Evolutionary conservation across 352 stramenopile species (phyloP).

Genomic region (Phytopythium vexans): DNA sequence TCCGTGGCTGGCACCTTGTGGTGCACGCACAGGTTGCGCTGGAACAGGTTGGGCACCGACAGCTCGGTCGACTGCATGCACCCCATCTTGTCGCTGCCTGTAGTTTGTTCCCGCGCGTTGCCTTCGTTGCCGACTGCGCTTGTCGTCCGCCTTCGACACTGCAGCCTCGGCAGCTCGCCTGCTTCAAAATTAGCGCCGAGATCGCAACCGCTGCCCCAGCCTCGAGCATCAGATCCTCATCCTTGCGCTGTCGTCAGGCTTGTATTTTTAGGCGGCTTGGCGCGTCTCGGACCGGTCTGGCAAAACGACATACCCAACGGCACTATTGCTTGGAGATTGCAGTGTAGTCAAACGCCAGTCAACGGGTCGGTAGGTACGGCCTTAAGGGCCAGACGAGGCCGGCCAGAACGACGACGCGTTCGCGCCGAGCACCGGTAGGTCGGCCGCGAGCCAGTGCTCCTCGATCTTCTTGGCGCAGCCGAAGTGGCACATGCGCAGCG

Average conservation of each 20-base stretch:
- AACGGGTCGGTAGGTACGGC: background rate
- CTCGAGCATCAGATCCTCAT: no score
- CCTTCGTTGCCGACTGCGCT: no score
- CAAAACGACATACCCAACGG: no score
- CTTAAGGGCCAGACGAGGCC: background rate
- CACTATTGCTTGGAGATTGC: no score
- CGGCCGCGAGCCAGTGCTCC: constrained; percentile 18
- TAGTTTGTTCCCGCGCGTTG: background rate
- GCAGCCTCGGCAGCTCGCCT: no score
- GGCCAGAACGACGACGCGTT: constrained; percentile 65
- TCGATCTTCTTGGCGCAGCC: constrained; percentile 64
- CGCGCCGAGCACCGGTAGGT: constrained; percentile 44
- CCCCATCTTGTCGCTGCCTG: constrained; percentile 32
- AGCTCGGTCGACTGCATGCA: constrained; percentile 56
- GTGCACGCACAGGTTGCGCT: constrained; percentile 76
- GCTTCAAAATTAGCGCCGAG: no score
- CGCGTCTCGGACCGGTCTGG: no score
- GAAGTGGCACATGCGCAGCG: constrained; percentile 59
- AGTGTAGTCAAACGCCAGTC: background rate
- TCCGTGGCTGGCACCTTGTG: constrained; percentile 49
- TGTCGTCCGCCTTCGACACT: no score
- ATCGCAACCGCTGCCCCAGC: no score
- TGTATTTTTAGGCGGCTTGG: no score
- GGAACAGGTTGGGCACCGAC: constrained; percentile 65
- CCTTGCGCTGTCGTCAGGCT: no score